These are phyloP conservation scores for Spiraea crenata DNA, from an alignment of 331 rosid species.

Conservation along the genomic window DNA sequence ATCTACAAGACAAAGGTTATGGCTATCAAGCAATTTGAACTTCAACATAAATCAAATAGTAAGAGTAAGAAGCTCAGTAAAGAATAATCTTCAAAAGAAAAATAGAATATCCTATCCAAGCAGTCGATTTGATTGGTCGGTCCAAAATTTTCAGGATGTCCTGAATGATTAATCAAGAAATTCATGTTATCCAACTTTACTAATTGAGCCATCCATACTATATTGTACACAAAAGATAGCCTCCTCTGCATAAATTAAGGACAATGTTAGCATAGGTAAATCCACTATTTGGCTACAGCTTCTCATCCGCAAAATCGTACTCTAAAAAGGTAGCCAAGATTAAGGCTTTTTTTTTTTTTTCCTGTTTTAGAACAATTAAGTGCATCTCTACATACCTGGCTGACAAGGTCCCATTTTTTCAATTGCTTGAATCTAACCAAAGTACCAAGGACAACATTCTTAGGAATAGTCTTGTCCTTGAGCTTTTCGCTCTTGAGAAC, in stretches of 20 bases:
- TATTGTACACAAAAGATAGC: background rate
- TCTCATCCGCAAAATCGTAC: background rate
- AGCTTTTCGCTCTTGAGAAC: constrained; percentile 56
- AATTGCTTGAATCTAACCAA: constrained; percentile 79
- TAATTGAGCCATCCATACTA: background rate
- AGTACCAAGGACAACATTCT: constrained; percentile 71
- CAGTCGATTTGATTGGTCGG: background rate
- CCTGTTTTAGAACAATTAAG: background rate
- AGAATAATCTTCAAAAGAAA: background rate
- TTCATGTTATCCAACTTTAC: background rate
- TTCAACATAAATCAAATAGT: background rate
- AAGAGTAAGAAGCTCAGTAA: background rate
- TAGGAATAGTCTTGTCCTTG: constrained; percentile 47
- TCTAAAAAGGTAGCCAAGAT: background rate
- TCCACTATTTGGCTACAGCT: background rate
- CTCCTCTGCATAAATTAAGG: background rate
- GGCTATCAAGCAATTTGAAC: constrained; percentile 20
- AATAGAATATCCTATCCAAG: background rate
- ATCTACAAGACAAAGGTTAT: constrained; percentile 43
- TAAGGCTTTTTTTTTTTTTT: too few relatives aligned
- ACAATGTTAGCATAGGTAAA: background rate
- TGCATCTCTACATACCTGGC: constrained; percentile 53
- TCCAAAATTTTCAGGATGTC: background rate
- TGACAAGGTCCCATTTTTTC: constrained; percentile 76
- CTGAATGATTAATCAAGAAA: background rate